Evolutionary conservation across 371 early-diverging fungal genomes (phyloP).

Genomic region (Synchytrium microbalum): DNA sequence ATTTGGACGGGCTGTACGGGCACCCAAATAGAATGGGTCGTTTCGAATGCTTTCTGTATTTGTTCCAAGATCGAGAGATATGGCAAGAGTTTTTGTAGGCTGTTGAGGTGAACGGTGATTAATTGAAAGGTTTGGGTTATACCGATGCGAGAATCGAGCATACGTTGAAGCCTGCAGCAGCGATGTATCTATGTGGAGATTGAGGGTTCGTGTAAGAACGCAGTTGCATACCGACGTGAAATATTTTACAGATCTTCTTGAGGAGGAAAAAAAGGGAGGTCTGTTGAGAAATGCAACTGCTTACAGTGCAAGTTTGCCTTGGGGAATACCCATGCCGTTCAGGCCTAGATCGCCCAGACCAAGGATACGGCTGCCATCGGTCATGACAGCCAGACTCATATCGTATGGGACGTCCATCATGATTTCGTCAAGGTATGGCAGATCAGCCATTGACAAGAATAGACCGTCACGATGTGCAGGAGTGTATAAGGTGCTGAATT

Average conservation of each 20-base stretch:
- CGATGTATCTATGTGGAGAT: constrained; percentile 53
- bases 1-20: constrained; percentile 57
- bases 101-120: too few relatives aligned
- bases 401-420: constrained; percentile 57
- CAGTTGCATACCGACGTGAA: constrained; percentile 43
- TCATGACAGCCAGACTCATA: constrained; percentile 78
- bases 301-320: too few relatives aligned
- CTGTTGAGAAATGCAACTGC: too few relatives aligned
- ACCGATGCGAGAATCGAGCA: too few relatives aligned
- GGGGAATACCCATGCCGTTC: constrained; percentile 86
- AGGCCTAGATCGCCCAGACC: constrained; percentile 89
- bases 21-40: constrained; percentile 85
- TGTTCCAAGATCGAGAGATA: constrained; percentile 83
- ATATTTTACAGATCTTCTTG: too few relatives aligned
- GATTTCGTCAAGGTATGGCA: constrained; percentile 57
- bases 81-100: constrained; percentile 77
- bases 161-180: constrained; percentile 82
- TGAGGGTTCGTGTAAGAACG: not conserved
- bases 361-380: constrained; percentile 87
- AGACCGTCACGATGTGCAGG: constrained; percentile 76
- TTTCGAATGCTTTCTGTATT: constrained; percentile 65
- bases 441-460: constrained; percentile 67
- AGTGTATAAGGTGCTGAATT: constrained; percentile 82
- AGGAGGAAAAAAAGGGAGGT: too few relatives aligned
- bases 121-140: too few relatives aligned